Percentiles rank a stretch among this genome's conserved stretches.
Conservation (phyloP, 305 asterid species). For the Plantago coronopus region DNA sequence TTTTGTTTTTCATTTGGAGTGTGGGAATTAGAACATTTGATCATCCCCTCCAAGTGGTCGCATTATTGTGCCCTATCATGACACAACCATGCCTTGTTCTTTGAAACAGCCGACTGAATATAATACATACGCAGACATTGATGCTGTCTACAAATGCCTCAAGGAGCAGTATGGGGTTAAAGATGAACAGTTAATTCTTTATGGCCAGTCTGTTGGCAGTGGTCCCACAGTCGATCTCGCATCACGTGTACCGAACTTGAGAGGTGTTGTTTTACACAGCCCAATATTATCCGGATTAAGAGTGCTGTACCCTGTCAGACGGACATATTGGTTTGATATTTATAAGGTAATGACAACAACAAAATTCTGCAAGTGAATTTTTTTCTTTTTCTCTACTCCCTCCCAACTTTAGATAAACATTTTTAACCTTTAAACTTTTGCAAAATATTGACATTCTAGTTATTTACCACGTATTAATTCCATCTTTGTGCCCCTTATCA, state of each 20-base stretch:
- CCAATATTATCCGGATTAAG: slow-evolving; percentile 93
- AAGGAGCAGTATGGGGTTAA: slow-evolving; percentile 88
- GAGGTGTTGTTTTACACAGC: slow-evolving; percentile 94
- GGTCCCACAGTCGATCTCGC: slow-evolving; percentile 98
- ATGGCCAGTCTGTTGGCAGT: slow-evolving; percentile 98
- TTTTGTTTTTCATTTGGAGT: neutral
- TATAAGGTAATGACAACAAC: slow-evolving; percentile 60
- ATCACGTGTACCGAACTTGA: slow-evolving; percentile 71
- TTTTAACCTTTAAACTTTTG: too few relatives aligned
- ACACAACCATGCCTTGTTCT: slow-evolving; percentile 36
- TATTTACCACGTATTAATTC: too few relatives aligned
- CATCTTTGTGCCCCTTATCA: too few relatives aligned
- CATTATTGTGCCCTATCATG: slow-evolving; percentile 28
- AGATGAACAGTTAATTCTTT: slow-evolving; percentile 83
- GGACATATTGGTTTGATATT: slow-evolving; percentile 94
- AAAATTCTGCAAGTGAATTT: slow-evolving; percentile 10
- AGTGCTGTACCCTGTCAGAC: slow-evolving; percentile 89
- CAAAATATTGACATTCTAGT: too few relatives aligned
- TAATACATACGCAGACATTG: slow-evolving; percentile 96
- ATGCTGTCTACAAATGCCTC: slow-evolving; percentile 94
- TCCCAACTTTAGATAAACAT: too few relatives aligned
- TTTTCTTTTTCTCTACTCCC: slow-evolving; percentile 15
- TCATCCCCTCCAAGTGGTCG: slow-evolving; percentile 11
- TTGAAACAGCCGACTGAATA: slow-evolving; percentile 95
- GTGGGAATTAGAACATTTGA: slow-evolving; percentile 1